A percentile compares a stretch with the other conserved stretches of the same genome.
Conservation (phyloP, 148 eudicot species). For the Fagopyrum tataricum region DNA sequence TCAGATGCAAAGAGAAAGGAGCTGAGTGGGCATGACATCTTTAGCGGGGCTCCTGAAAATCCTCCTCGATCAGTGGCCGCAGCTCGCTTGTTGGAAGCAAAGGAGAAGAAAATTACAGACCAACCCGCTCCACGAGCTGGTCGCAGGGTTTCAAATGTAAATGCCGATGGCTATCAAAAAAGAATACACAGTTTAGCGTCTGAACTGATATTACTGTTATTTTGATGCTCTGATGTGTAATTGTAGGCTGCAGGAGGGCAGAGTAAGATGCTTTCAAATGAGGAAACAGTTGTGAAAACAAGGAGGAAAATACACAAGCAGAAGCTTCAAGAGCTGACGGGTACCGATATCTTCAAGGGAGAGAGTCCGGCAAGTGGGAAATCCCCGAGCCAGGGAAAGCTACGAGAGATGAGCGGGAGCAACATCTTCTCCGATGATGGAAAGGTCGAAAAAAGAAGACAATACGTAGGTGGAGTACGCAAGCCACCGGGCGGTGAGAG, state of each 20-base stretch:
- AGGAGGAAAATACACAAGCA: slow-evolving; percentile 11
- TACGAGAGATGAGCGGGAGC: slow-evolving; percentile 14
- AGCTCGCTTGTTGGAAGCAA: not conserved
- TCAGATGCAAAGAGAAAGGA: slow-evolving; percentile 4
- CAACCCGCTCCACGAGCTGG: slow-evolving; percentile 33
- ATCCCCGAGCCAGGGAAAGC: slow-evolving; percentile 9
- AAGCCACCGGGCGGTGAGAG: slow-evolving; percentile 18
- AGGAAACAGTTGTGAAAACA: slow-evolving; percentile 10
- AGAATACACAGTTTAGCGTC: no score
- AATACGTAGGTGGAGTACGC: slow-evolving; percentile 16
- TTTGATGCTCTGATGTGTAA: not conserved
- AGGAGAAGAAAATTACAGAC: slow-evolving; percentile 21
- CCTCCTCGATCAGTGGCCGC: slow-evolving; percentile 1
- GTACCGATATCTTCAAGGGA: slow-evolving; percentile 17
- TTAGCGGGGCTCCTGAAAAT: not conserved
- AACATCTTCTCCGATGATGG: slow-evolving; percentile 14
- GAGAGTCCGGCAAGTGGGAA: slow-evolving; percentile 4
- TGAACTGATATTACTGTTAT: no score
- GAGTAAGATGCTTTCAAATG: slow-evolving; percentile 18
- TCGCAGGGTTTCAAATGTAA: not conserved
- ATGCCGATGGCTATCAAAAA: no score
- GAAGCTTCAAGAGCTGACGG: slow-evolving; percentile 1
- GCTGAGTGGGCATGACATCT: slow-evolving; percentile 7
- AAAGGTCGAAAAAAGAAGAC: not conserved
- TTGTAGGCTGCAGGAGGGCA: slow-evolving; percentile 27